Percentiles rank a stretch among this genome's conserved stretches.
Evolutionary conservation across 1,139 yeast species (phyloP).

Genomic region (Sugiyamaella japonica): DNA sequence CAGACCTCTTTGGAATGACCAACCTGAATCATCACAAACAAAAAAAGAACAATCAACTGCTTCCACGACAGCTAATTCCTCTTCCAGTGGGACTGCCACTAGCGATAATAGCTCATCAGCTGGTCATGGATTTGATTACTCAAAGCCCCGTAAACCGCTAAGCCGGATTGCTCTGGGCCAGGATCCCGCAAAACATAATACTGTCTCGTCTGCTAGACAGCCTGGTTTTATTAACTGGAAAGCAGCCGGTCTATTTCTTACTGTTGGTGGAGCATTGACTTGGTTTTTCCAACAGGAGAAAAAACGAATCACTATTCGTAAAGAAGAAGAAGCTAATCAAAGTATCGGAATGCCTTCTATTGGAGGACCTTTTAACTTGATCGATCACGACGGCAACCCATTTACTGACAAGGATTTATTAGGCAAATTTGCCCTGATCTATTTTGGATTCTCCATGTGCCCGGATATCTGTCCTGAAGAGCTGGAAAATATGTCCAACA

Average conservation of each 20-base stretch:
- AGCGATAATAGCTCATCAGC: conserved; percentile 25
- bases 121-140: conserved; percentile 36
- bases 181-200: conserved; percentile 37
- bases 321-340: conserved; percentile 78
- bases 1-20: background rate
- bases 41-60: background rate
- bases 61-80: background rate
- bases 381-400: conserved; percentile 65
- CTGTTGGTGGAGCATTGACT: conserved; percentile 69
- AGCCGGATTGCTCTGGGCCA: conserved; percentile 57
- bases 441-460: conserved; percentile 95
- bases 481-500: conserved; percentile 81
- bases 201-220: conserved; percentile 39
- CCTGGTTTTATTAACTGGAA: conserved; percentile 87
- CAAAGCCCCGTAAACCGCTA: conserved; percentile 41
- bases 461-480: conserved; percentile 99
- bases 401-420: conserved; percentile 76
- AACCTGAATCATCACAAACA: background rate
- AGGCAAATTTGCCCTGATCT: conserved; percentile 76
- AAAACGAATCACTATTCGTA: conserved; percentile 65
- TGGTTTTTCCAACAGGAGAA: conserved; percentile 71
- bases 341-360: conserved; percentile 90
- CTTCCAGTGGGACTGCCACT: background rate
- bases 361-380: conserved; percentile 82
- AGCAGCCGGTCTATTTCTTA: conserved; percentile 64